A percentile compares a stretch with the other conserved stretches of the same genome.
Conservation (phyloP, 345 rosid genomes). For the Xanthoceras sorbifolium region DNA sequence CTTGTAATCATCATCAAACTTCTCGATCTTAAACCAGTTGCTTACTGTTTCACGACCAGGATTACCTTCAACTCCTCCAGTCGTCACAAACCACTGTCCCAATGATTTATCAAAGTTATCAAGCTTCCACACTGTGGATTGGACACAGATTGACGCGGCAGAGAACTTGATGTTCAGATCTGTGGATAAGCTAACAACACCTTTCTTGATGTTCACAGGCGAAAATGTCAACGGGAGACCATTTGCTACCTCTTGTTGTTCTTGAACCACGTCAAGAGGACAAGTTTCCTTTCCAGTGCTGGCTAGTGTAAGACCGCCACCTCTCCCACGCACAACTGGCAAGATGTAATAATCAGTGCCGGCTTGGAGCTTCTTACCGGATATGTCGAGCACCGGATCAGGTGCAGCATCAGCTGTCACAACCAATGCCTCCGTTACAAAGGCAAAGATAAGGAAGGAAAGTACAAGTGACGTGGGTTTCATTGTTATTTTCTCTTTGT, state of each 20-base stretch:
- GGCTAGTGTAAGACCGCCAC: constrained; percentile 42
- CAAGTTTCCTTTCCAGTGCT: constrained; percentile 24
- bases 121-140: constrained; percentile 57
- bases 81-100: constrained; percentile 42
- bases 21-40: constrained; percentile 75
- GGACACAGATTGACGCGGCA: constrained; percentile 39
- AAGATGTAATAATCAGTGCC: constrained; percentile 34
- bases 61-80: constrained; percentile 60
- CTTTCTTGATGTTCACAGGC: constrained; percentile 26
- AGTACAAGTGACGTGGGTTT: neutral
- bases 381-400: constrained; percentile 36
- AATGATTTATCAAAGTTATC: constrained; percentile 34
- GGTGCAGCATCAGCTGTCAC: constrained; percentile 9
- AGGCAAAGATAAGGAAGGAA: constrained; percentile 25
- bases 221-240: constrained; percentile 39
- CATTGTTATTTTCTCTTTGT: constrained; percentile 2
- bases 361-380: constrained; percentile 24
- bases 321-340: constrained; percentile 33
- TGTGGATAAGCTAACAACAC: constrained; percentile 35
- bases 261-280: constrained; percentile 42
- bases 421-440: constrained; percentile 12
- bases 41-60: constrained; percentile 46
- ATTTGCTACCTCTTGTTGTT: neutral
- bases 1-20: constrained; percentile 48
- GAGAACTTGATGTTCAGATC: constrained; percentile 53